A percentile compares a stretch with the other conserved stretches of the same genome.
Evolutionary conservation across 2,329 filamentous ascomycete genomes (phyloP).

Genomic region (Aspergillus sp.): DNA sequence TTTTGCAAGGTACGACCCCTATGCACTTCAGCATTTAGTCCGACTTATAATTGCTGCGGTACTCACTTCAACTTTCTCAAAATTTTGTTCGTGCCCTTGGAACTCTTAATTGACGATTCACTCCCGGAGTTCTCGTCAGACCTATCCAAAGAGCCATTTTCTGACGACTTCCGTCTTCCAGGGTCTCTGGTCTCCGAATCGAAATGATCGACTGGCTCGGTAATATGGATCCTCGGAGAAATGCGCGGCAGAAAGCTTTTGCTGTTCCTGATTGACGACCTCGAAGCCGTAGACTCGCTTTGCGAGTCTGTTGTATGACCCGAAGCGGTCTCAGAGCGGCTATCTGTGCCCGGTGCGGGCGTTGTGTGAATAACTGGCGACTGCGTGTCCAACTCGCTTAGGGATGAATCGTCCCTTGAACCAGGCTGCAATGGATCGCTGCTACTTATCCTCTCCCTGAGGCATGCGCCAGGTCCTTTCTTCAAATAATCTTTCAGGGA

Average conservation of each 20-base stretch:
- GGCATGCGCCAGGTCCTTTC: slow-evolving; percentile 47
- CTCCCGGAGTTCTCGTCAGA: slow-evolving; percentile 9
- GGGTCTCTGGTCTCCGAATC: slow-evolving; percentile 11
- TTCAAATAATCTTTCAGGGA: slow-evolving; percentile 41
- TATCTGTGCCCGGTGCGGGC: slow-evolving; percentile 7
- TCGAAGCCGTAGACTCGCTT: slow-evolving; percentile 6
- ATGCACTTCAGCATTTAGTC: too few relatives aligned
- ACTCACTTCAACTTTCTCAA: background rate
- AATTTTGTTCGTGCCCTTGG: slow-evolving; percentile 11
- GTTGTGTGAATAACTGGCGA: slow-evolving; percentile 14
- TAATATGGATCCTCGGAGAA: slow-evolving; percentile 22
- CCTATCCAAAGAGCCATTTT: background rate
- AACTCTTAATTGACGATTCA: slow-evolving; percentile 13
- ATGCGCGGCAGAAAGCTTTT: slow-evolving; percentile 11
- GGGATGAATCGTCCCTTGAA: slow-evolving; percentile 19
- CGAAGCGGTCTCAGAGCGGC: slow-evolving; percentile 1
- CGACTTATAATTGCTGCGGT: too few relatives aligned
- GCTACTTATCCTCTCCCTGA: slow-evolving; percentile 43
- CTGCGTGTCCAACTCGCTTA: slow-evolving; percentile 22
- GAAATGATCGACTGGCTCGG: slow-evolving; percentile 14
- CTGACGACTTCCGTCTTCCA: slow-evolving; percentile 1
- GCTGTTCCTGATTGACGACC: slow-evolving; percentile 14
- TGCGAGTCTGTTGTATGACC: background rate
- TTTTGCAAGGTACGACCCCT: too few relatives aligned
- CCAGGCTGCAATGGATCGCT: slow-evolving; percentile 13